Conservation (phyloP, 495 filamentous ascomycete genomes). For the Penicillium flavigenum region DNA sequence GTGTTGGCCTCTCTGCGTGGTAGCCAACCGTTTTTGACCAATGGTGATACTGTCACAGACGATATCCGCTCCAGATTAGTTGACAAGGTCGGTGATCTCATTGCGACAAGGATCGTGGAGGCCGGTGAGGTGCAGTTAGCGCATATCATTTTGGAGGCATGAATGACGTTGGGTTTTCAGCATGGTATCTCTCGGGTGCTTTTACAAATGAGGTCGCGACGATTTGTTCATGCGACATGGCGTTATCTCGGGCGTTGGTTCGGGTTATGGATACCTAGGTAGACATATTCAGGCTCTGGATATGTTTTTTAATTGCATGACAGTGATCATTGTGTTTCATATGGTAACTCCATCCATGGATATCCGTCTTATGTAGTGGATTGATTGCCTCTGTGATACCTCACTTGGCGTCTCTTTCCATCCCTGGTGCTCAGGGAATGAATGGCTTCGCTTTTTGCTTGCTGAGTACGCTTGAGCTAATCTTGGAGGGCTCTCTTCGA, state of each 20-base stretch:
- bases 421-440: neutral
- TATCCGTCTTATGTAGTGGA: neutral
- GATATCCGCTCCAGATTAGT: conserved; percentile 57
- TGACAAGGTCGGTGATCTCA: conserved; percentile 57
- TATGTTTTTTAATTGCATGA: neutral
- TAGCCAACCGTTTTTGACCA: conserved; percentile 35
- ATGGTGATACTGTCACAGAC: conserved; percentile 49
- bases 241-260: conserved; percentile 19
- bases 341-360: neutral
- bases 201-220: neutral
- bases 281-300: neutral
- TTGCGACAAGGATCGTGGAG: conserved; percentile 53
- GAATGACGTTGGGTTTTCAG: conserved; percentile 8
- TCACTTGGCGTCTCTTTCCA: neutral
- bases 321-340: neutral
- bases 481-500: neutral
- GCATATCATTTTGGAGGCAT: conserved; percentile 35
- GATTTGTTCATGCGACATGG: conserved; percentile 11
- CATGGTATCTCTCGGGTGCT: conserved; percentile 8
- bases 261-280: conserved; percentile 1
- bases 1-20: conserved; percentile 53
- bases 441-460: neutral
- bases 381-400: neutral
- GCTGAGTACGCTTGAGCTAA: neutral
- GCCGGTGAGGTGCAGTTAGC: conserved; percentile 47